A percentile compares a stretch with the other conserved stretches of the same genome.
Conservation (phyloP, 345 rosid species). For the Syzygium grande region DNA sequence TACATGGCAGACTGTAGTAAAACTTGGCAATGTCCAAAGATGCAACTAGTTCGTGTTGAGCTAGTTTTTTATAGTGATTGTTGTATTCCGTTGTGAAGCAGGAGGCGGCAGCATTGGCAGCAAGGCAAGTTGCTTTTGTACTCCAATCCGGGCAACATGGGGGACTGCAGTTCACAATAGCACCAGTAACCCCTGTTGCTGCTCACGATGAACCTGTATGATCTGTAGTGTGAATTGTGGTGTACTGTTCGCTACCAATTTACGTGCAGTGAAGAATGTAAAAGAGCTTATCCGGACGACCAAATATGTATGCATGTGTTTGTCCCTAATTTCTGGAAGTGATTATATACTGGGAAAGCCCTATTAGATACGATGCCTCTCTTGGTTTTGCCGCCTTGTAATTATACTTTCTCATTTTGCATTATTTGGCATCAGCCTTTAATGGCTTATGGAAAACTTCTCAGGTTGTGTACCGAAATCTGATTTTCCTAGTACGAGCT, state of each 20-base stretch:
- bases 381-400: neutral
- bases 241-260: neutral
- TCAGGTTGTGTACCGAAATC: neutral
- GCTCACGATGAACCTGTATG: constrained; percentile 46
- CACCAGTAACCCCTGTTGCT: constrained; percentile 29
- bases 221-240: neutral
- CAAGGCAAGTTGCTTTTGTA: constrained; percentile 80
- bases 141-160: constrained; percentile 73
- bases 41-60: neutral
- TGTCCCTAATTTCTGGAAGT: neutral
- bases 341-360: neutral
- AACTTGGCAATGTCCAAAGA: neutral
- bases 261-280: neutral
- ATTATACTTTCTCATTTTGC: neutral
- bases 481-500: neutral
- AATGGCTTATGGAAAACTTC: neutral
- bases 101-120: constrained; percentile 87
- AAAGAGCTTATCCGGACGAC: neutral
- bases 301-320: neutral
- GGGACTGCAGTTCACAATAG: constrained; percentile 64
- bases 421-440: neutral
- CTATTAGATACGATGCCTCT: neutral
- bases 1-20: neutral
- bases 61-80: neutral
- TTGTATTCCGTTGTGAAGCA: constrained; percentile 15